Conservation (phyloP, 768 basidiomycete genomes). For the Phylloporus sp. region DNA sequence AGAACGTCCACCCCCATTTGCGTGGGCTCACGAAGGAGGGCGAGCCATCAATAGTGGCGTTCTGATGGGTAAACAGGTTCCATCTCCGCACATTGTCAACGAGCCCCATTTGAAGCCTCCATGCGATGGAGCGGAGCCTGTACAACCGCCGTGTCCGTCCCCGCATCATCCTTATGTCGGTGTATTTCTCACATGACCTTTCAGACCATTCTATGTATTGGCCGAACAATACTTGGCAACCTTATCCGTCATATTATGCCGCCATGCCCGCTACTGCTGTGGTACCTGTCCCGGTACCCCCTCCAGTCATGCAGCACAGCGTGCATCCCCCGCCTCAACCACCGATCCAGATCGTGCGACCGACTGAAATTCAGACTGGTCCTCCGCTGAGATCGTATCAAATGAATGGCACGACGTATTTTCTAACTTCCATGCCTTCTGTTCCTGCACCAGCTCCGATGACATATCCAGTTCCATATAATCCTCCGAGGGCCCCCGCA, state of each 20-base stretch:
- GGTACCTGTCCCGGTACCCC: not conserved
- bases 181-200: not conserved
- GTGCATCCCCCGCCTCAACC: not conserved
- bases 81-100: slow-evolving; percentile 8
- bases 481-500: not conserved
- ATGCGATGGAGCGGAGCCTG: slow-evolving; percentile 30
- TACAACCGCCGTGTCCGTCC: slow-evolving; percentile 31
- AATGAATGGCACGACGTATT: slow-evolving; percentile 30
- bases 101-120: slow-evolving; percentile 15
- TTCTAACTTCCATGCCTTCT: slow-evolving; percentile 7
- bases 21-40: slow-evolving; percentile 6
- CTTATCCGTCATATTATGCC: slow-evolving; percentile 29
- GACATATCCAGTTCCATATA: slow-evolving; percentile 7
- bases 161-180: not conserved
- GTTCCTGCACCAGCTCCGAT: slow-evolving; percentile 1
- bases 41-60: slow-evolving; percentile 27
- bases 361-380: not conserved
- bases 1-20: slow-evolving; percentile 3
- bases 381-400: slow-evolving; percentile 20
- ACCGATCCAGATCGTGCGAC: not conserved
- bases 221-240: slow-evolving; percentile 12
- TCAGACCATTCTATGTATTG: slow-evolving; percentile 15
- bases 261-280: slow-evolving; percentile 15
- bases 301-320: slow-evolving; percentile 1
- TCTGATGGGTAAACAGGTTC: slow-evolving; percentile 11